Conservation (phyloP, 1,284 basidiomycete species). For the Mycena citricolor region DNA sequence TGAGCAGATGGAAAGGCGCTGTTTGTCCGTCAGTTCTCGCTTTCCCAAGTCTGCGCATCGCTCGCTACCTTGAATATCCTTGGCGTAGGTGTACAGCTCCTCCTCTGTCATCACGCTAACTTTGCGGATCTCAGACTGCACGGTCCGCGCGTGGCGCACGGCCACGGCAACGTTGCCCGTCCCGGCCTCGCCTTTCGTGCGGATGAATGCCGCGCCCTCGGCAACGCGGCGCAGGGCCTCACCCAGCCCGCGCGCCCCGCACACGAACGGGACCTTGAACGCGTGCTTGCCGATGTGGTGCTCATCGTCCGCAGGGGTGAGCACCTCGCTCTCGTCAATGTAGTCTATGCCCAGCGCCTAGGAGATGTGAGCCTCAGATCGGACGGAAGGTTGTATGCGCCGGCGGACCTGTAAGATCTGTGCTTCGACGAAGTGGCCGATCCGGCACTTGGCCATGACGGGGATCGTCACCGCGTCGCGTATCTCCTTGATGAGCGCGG, state of each 20-base stretch:
- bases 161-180: slow-evolving; percentile 99
- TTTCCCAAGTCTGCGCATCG: too few relatives aligned
- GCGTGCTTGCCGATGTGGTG: slow-evolving; percentile 88
- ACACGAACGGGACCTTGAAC: slow-evolving; percentile 88
- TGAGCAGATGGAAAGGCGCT: slow-evolving; percentile 96
- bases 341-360: slow-evolving; percentile 96
- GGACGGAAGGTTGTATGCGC: too few relatives aligned
- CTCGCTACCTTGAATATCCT: slow-evolving; percentile 72
- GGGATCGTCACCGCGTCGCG: slow-evolving; percentile 90
- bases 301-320: slow-evolving; percentile 94
- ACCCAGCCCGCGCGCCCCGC: slow-evolving; percentile 78
- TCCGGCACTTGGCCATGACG: slow-evolving; percentile 86
- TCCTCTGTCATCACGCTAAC: slow-evolving; percentile 90
- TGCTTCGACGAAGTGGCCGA: slow-evolving; percentile 97
- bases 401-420: slow-evolving; percentile 66
- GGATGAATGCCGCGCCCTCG: slow-evolving; percentile 96
- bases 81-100: slow-evolving; percentile 93
- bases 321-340: slow-evolving; percentile 96
- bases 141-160: slow-evolving; percentile 87
- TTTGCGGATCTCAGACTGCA: slow-evolving; percentile 83
- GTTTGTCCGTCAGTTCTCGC: too few relatives aligned
- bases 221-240: slow-evolving; percentile 96
- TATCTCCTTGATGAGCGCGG: slow-evolving; percentile 96
- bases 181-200: slow-evolving; percentile 96
- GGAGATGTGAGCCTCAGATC: too few relatives aligned